Evolutionary conservation across 805 yeast species (phyloP).

Genomic region (Candida methanosorbosa): DNA sequence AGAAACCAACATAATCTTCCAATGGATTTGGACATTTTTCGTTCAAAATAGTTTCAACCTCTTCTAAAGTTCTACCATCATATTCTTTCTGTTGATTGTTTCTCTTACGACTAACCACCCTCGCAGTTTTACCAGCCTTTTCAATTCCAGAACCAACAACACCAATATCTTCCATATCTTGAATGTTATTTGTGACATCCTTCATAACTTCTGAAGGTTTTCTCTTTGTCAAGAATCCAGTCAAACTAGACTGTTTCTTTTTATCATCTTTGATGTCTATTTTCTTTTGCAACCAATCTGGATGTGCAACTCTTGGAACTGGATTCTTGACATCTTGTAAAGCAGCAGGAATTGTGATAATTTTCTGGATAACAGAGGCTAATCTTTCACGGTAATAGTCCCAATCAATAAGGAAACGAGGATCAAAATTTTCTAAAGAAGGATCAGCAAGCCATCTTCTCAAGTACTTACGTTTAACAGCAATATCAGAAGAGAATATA

Average conservation of each 20-base stretch:
- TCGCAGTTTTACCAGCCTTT: constrained; percentile 29
- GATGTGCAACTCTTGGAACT: constrained; percentile 89
- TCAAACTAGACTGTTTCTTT: constrained; percentile 61
- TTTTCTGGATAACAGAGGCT: constrained; percentile 89
- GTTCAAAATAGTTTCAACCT: constrained; percentile 35
- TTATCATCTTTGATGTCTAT: constrained; percentile 55
- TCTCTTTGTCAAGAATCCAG: constrained; percentile 45
- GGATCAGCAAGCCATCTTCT: constrained; percentile 85
- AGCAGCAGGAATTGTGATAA: constrained; percentile 96
- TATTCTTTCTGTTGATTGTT: constrained; percentile 19
- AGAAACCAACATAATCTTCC: constrained; percentile 59
- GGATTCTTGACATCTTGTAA: constrained; percentile 83
- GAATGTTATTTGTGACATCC: constrained; percentile 28
- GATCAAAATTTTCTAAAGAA: constrained; percentile 71
- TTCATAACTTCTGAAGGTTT: constrained; percentile 24
- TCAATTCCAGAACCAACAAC: constrained; percentile 15
- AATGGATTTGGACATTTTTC: constrained; percentile 58
- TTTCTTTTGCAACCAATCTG: constrained; percentile 78
- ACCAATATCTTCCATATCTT: constrained; percentile 74
- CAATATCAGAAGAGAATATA: constrained; percentile 75
- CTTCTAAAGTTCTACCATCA: constrained; percentile 32
- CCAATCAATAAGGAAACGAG: constrained; percentile 90
- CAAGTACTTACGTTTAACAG: constrained; percentile 62
- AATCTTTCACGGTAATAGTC: constrained; percentile 81
- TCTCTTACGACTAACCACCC: constrained; percentile 41